Base-by-base conservation (phyloP, 1,284 basidiomycete genomes). In the Sporisorium scitamineum region DNA sequence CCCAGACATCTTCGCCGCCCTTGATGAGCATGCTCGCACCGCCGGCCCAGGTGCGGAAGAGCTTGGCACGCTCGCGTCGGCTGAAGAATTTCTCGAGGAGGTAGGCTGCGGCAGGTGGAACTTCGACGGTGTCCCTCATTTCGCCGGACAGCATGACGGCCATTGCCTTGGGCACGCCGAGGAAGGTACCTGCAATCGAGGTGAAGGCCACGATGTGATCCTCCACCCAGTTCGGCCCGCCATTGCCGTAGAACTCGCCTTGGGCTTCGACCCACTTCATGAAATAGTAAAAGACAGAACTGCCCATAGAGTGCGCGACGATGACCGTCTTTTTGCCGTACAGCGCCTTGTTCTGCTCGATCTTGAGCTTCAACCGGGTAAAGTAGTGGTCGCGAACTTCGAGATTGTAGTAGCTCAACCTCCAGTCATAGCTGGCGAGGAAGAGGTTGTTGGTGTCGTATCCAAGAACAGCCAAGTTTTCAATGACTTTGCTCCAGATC, bases 31-130 rank as follows among this genome's bases (percentile, higher is more conserved):
- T 83, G 61, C 81, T 94, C 18, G 93, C 94, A 70, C 93, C 92
- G 42, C 96, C 96, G 2, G 94, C 93, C 97, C 96, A 99, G 79
- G 92, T 93, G 39, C 94, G 89, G 88, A 99, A 99, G 16, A 99
- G 88, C 64, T 90, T 91, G 63, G 94, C 94, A 0, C 96, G 90
- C 85, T 99, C 97, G 39, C 90, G 90, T 34, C 94, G 89, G 2
- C 93, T 95, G 86, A 98, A 98, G 67, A 83, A 87, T 77, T 88
- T 88, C 62, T 90, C 89, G 2, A 90, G 84, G 13, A 89, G 84
- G 84, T 94, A 94, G 55, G 91, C 90, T 20, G 92, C 93, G 8
- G 92, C 92, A 16, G 93, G 93, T 80, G 94, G 92, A 84, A 95
- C 89, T 83, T 97, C 93, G 10, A 97, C 95, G 0, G 95, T 98